Evolutionary conservation across 2,329 filamentous ascomycete genomes (phyloP), one percentile per base, ranked within the genome.

Genomic region (Talaromyces albobiverticillius): DNA sequence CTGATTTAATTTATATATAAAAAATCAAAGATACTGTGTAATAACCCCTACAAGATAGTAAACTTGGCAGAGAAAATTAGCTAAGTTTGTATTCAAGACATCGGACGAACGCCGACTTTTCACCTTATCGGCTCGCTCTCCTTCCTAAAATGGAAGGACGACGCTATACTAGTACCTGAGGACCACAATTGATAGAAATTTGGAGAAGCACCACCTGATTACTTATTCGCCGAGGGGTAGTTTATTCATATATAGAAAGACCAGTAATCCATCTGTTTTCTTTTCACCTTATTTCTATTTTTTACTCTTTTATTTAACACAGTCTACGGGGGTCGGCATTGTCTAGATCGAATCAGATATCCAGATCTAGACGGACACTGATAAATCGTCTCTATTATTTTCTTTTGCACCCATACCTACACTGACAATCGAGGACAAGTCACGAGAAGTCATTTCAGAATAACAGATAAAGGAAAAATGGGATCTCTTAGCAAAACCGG

Each of bases 1-100:
- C 10, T 79, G 59, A 71, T 57, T 25, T 18, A 9, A 14, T 42
- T 25, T 29, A 16, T 23, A 18, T 42, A 29, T 31, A 47, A 16
- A 7, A 29, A 29, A 29, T 29, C 26, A 29, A 29, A 29, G 10
- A 29, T 29, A 10, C 10, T 29, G 26, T 29, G 26, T 29, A 6
- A n/a, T n/a, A n/a, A n/a, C n/a, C n/a, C n/a, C n/a, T n/a, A n/a
- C n/a, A n/a, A n/a, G n/a, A n/a, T n/a, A n/a, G n/a, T n/a, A n/a
- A n/a, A n/a, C n/a, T n/a, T 29, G 26, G 26, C 26, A 29, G 26
- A 10, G 26, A 29, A 10, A 5, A 29, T 29, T 29, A 6, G 26
- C 26, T 5, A 5, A 10, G 34, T 25, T 22, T 49, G 10, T 77
- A 73, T 10, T 16, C 6, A 26, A 14, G 34, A 10, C 7, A 18